These are phyloP conservation scores for Penicillium sumatraense DNA, from an alignment of 2,329 filamentous ascomycete genomes.

Conservation along the genomic window DNA sequence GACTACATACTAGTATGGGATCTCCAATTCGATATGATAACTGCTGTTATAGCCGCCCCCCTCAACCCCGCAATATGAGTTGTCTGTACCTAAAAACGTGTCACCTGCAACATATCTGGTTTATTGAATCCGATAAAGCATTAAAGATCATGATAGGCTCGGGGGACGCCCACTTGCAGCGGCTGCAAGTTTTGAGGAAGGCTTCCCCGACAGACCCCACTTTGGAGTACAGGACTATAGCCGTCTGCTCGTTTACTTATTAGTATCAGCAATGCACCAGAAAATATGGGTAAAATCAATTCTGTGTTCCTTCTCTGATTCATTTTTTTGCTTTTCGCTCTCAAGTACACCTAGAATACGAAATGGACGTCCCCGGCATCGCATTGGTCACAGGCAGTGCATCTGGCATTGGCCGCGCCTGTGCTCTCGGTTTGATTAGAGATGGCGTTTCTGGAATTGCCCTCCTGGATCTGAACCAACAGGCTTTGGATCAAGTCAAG, in stretches of 20 bases:
- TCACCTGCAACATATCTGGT: neutral
- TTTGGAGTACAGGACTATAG: neutral
- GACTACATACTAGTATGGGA: no score
- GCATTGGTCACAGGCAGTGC: conserved; percentile 23
- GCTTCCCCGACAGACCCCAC: conserved; percentile 24
- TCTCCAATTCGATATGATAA: neutral
- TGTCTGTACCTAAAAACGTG: neutral
- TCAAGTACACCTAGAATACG: neutral
- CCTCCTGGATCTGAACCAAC: conserved; percentile 16
- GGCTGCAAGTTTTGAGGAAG: conserved; percentile 16
- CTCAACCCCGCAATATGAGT: neutral
- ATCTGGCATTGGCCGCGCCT: conserved; percentile 23
- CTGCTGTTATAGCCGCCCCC: neutral
- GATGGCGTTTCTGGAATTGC: conserved; percentile 22
- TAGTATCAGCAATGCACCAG: neutral
- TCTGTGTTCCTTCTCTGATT: neutral
- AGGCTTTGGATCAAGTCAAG: conserved; percentile 15
- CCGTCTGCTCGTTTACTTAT: neutral
- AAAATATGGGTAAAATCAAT: neutral
- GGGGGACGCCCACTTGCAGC: neutral
- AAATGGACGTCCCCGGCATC: conserved; percentile 25
- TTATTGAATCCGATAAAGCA: neutral
- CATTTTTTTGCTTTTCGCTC: neutral
- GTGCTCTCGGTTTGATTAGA: conserved; percentile 16
- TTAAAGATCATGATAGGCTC: neutral